phyloP scores from a whole-genome alignment of 2,329 filamentous ascomycete genomes.

The Cordyceps farinosa region DNA sequence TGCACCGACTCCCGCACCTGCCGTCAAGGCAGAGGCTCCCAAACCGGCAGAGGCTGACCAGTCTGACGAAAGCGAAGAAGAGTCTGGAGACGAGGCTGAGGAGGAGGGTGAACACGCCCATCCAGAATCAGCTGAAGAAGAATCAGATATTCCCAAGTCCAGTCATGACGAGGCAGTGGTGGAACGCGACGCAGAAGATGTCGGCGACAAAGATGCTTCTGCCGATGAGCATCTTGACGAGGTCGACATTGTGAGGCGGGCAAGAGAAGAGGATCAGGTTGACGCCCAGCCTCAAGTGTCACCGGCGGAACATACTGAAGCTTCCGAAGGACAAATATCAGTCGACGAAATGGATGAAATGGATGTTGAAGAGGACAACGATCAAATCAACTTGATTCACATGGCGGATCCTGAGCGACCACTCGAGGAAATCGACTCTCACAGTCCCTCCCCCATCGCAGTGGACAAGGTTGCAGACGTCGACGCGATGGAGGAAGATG shows the following conservation, averaged over 20 bases:
- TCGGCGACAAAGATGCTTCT: background rate
- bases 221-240: conserved; percentile 9
- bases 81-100: background rate
- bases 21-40: background rate
- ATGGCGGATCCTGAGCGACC: background rate
- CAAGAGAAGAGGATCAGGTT: background rate
- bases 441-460: background rate
- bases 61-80: background rate
- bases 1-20: background rate
- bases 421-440: background rate
- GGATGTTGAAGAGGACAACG: conserved; percentile 8
- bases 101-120: background rate
- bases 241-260: background rate
- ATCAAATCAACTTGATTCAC: background rate
- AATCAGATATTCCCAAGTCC: background rate
- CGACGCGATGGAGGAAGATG: background rate
- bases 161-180: background rate
- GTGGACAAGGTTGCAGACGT: background rate
- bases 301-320: background rate
- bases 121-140: background rate
- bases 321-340: background rate
- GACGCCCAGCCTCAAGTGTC: no score
- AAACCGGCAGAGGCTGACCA: background rate
- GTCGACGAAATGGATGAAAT: conserved; percentile 12
- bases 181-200: background rate